Percentiles rank a stretch among this genome's conserved stretches.
phyloP scores from a whole-genome alignment of 106 monocot genomes.

The Vanilla planifolia region DNA sequence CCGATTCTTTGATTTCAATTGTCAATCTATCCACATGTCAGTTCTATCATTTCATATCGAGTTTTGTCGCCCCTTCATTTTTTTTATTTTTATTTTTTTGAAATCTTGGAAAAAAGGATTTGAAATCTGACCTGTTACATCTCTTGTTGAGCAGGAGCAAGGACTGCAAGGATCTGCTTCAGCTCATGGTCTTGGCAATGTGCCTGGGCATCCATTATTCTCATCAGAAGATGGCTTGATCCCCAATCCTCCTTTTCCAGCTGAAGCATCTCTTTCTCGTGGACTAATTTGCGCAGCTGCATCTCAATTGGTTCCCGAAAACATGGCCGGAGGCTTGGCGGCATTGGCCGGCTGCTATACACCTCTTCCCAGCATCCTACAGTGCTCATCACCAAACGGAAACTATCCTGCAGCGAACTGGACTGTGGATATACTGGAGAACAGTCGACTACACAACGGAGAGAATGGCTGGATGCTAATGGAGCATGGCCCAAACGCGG shows the following conservation, averaged over 20 bases:
- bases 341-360: not conserved
- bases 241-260: conserved; percentile 4
- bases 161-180: conserved; percentile 24
- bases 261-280: conserved; percentile 30
- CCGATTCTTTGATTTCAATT: no score
- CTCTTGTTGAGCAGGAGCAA: conserved; percentile 25
- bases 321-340: conserved; percentile 14
- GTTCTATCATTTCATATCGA: no score
- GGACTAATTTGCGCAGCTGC: conserved; percentile 49
- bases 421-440: conserved; percentile 30
- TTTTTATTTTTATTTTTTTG: no score
- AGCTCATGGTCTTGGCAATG: not conserved
- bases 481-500: conserved; percentile 37
- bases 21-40: no score
- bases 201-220: conserved; percentile 2
- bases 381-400: conserved; percentile 7
- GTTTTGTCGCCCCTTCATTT: no score
- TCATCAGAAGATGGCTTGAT: conserved; percentile 14
- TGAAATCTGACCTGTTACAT: not conserved
- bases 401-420: conserved; percentile 16
- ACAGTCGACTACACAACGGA: not conserved
- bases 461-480: conserved; percentile 23
- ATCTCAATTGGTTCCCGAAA: conserved; percentile 44
- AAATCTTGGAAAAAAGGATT: no score
- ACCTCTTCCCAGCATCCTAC: conserved; percentile 7